Evolutionary conservation across 2,329 filamentous ascomycete species (phyloP), one percentile per base, ranked within the genome.

Genomic region (Venturia nashicola): DNA sequence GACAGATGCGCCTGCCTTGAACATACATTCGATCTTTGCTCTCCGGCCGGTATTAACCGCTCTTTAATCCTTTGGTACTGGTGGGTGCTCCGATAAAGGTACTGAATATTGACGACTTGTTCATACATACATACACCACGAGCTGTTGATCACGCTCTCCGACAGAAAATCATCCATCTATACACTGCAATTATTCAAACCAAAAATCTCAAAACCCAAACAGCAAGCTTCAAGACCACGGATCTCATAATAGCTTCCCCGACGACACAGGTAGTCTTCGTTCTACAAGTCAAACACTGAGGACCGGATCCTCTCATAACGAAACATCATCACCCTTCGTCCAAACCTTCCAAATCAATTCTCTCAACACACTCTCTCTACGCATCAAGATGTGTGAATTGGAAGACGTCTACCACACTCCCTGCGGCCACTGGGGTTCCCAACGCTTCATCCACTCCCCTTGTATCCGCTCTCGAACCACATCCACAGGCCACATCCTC

Each of bases 391-490:
- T 74, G 72, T 74, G 72, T 65, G 67, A 70, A 48, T 69, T 69
- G 4, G 69, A 73, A 65, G 65, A 72, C 64, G 69, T 73, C 39
- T 74, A 70, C 54, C 71, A 73, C 61, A 65, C 34, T 54, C 16
- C 42, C 11, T 74, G 72, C 62, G 65, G 67, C 12, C 71, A 73
- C 61, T 74, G 71, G 72, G 70, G 71, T 5, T 67, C 68, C 5
- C 67, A 70, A 23, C 66, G 68, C n/a, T 69, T 72, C 61, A 59
- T 69, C 61, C 67, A 67, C 55, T 68, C 70, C 39, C 72, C 70
- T 32, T 74, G 72, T 64, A 69, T 69, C 51, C 69, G 72, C 18
- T 71, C 71, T 34, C 62, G 60, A 18, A 57, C 32, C n/a, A 16
- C 57, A 11, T 14, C 7, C 16, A 39, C 34, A 27, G 62, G 65